These are phyloP conservation scores for Penium margaritaceum DNA, from an alignment of 139 green algal species.

Conservation along the genomic window DNA sequence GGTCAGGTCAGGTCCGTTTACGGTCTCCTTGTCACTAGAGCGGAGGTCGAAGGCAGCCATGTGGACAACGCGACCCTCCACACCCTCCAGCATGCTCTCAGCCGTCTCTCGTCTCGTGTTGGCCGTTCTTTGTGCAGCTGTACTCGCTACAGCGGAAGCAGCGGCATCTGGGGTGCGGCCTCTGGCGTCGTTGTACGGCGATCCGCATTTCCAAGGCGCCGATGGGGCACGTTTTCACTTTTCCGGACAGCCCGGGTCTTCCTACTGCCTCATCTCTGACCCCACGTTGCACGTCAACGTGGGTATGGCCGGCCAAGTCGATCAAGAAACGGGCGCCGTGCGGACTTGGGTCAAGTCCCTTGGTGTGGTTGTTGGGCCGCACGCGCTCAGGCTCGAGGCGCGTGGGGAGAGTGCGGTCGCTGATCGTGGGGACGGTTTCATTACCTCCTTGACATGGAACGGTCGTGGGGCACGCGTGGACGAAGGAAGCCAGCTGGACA, in stretches of 20 bases:
- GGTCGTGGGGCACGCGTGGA: background rate
- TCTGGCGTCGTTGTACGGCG: conserved; percentile 3
- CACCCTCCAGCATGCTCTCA: too few relatives aligned
- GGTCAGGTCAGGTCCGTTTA: too few relatives aligned
- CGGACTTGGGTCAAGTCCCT: conserved; percentile 17
- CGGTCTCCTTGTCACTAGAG: too few relatives aligned
- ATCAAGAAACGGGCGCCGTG: background rate
- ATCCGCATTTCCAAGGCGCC: conserved; percentile 23
- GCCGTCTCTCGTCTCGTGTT: too few relatives aligned
- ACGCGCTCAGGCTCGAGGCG: conserved; percentile 1
- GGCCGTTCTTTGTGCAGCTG: too few relatives aligned
- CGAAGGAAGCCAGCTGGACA: background rate
- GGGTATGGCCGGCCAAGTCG: conserved; percentile 8
- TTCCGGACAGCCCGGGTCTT: background rate
- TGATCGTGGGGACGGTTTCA: conserved; percentile 5
- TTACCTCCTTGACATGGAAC: background rate
- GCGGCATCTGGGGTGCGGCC: background rate
- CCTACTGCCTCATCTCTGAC: conserved; percentile 37
- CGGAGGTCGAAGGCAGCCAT: too few relatives aligned
- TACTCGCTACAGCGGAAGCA: too few relatives aligned
- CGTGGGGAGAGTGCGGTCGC: background rate
- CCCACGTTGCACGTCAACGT: conserved; percentile 32
- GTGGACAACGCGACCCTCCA: too few relatives aligned
- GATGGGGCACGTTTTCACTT: conserved; percentile 27
- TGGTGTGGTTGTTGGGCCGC: background rate